Conservation (phyloP, 148 eudicot species). For the Rhododendron molle region DNA sequence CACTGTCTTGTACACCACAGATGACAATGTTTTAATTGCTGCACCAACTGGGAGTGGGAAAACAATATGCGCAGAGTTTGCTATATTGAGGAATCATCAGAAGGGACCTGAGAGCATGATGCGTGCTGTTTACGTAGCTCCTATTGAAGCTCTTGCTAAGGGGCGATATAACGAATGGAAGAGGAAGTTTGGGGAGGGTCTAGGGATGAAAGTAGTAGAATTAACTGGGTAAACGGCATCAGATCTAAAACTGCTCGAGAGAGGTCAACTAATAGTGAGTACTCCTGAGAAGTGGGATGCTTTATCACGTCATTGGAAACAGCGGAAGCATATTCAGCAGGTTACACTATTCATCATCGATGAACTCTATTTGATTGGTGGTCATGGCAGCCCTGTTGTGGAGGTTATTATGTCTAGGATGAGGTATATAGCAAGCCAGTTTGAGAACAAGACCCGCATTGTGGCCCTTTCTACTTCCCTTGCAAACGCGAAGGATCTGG, state of each 20-base stretch:
- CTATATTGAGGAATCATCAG: slow-evolving; percentile 75
- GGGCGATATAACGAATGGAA: slow-evolving; percentile 72
- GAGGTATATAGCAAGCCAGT: slow-evolving; percentile 79
- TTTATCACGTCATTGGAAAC: slow-evolving; percentile 93
- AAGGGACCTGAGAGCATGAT: slow-evolving; percentile 49
- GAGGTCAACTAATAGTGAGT: slow-evolving; percentile 69
- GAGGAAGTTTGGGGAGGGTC: slow-evolving; percentile 62
- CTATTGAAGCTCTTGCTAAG: slow-evolving; percentile 84
- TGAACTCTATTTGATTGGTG: slow-evolving; percentile 87
- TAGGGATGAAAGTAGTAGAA: slow-evolving; percentile 74
- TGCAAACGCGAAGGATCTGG: slow-evolving; percentile 92
- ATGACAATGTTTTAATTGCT: slow-evolving; percentile 90
- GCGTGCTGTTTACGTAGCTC: slow-evolving; percentile 90
- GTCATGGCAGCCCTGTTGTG: slow-evolving; percentile 79
- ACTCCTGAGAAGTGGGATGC: slow-evolving; percentile 98
- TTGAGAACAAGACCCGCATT: slow-evolving; percentile 66
- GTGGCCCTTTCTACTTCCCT: slow-evolving; percentile 86
- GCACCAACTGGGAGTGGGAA: slow-evolving; percentile 96
- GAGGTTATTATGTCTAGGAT: slow-evolving; percentile 89
- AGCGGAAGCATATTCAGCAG: slow-evolving; percentile 56
- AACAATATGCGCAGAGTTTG: slow-evolving; percentile 94
- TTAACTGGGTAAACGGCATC: slow-evolving; percentile 77
- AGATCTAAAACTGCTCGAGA: slow-evolving; percentile 74
- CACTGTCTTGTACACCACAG: slow-evolving; percentile 75
- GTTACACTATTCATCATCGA: no score